Evolutionary conservation across 176 grass and related monocot genomes (phyloP).

Genomic region (Puccinellia tenuiflora): DNA sequence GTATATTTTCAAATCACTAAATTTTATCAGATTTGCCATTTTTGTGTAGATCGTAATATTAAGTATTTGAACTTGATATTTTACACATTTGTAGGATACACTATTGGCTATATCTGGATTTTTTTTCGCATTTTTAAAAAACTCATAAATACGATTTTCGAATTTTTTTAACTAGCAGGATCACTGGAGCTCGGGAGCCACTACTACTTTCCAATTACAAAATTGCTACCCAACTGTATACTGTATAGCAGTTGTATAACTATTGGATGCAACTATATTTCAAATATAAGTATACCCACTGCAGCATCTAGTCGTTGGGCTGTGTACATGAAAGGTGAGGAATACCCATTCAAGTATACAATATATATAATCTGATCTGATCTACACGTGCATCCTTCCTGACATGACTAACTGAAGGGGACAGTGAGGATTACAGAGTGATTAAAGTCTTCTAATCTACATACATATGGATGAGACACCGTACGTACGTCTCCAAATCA

Average conservation of each 20-base stretch:
- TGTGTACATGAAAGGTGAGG: neutral
- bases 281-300: neutral
- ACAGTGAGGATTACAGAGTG: slow-evolving; percentile 24
- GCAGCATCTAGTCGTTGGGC: neutral
- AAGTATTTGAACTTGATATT: no score
- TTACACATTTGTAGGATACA: no score
- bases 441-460: neutral
- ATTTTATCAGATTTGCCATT: no score
- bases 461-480: neutral
- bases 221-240: no score
- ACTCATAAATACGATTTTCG: no score
- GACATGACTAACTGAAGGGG: slow-evolving; percentile 24
- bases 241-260: neutral
- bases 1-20: no score
- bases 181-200: no score
- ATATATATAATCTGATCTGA: neutral
- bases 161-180: no score
- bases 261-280: neutral
- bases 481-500: neutral
- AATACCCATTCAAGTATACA: neutral
- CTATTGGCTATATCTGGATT: no score
- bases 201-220: no score
- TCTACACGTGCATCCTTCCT: slow-evolving; percentile 28
- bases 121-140: no score
- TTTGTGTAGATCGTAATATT: no score